Percentiles rank a stretch among this genome's conserved stretches.
Conservation (phyloP, 352 stramenopile genomes). For the Pythium coloratum region DNA sequence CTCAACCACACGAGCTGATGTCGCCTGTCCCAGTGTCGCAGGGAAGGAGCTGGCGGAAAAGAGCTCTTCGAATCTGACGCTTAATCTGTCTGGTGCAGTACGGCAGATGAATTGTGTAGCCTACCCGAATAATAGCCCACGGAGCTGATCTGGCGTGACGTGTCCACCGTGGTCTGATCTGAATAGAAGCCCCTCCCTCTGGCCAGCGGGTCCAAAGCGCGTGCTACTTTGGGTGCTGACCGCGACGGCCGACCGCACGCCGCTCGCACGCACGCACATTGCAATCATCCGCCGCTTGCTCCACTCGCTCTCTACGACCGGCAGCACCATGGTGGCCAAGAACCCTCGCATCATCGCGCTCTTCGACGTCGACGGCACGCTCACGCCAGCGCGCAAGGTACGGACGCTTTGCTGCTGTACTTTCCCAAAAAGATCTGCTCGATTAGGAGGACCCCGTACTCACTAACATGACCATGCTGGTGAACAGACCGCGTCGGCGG, state of each 20-base stretch:
- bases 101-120: neutral
- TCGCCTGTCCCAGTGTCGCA: neutral
- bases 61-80: neutral
- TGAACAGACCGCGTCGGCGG: constrained; percentile 75
- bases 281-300: constrained; percentile 5
- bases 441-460: neutral
- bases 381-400: constrained; percentile 94
- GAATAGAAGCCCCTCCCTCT: constrained; percentile 14
- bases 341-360: constrained; percentile 96
- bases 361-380: constrained; percentile 99
- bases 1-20: constrained; percentile 5
- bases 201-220: neutral
- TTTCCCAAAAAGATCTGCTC: neutral
- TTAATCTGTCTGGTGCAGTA: constrained; percentile 17
- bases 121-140: neutral
- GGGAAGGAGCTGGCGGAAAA: neutral
- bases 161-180: constrained; percentile 7
- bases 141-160: constrained; percentile 8
- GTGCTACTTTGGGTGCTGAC: constrained; percentile 1
- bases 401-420: neutral
- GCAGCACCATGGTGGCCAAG: constrained; percentile 36
- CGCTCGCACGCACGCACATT: neutral
- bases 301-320: neutral
- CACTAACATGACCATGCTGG: too few species aligned
- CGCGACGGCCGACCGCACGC: neutral